A percentile compares a stretch with the other conserved stretches of the same genome.
These are phyloP conservation scores for Leccinum boreale DNA, from an alignment of 768 basidiomycete species.

Conservation along the genomic window DNA sequence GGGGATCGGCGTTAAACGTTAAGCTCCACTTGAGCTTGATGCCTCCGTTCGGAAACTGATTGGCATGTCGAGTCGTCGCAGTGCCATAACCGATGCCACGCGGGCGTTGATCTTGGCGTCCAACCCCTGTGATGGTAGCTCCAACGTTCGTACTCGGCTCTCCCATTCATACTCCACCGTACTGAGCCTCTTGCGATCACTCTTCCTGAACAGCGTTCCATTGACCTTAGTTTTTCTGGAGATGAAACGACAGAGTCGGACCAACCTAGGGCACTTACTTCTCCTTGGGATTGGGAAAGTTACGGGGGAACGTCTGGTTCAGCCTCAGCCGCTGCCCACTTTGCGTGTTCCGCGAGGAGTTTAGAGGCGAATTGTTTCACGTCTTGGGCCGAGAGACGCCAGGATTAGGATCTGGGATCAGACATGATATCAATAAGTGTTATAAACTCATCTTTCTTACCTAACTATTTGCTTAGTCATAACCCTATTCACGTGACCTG, in stretches of 20 bases:
- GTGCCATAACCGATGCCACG: too few relatives aligned
- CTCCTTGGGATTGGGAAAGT: conserved; percentile 13
- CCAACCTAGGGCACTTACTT: conserved; percentile 22
- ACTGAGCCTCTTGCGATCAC: conserved; percentile 72
- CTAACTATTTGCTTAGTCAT: too few relatives aligned
- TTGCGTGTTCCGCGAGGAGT: conserved; percentile 2
- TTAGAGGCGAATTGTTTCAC: neutral
- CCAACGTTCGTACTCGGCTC: too few relatives aligned
- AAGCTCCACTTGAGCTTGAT: too few relatives aligned
- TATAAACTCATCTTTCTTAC: too few relatives aligned
- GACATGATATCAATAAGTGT: neutral
- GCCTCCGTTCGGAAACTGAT: too few relatives aligned
- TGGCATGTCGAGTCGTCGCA: too few relatives aligned
- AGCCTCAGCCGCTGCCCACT: conserved; percentile 13
- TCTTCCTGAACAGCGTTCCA: conserved; percentile 59
- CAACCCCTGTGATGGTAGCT: too few relatives aligned
- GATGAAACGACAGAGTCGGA: neutral
- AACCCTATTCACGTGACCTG: too few relatives aligned
- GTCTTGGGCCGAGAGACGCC: neutral
- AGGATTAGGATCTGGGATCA: neutral
- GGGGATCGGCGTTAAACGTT: too few relatives aligned
- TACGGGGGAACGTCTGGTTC: conserved; percentile 20
- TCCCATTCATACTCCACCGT: conserved; percentile 79
- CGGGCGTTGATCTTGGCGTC: too few relatives aligned
- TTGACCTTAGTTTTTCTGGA: too few relatives aligned